Percentiles rank a stretch among this genome's conserved stretches.
phyloP scores from a whole-genome alignment of 352 stramenopile genomes.

The Phytophthora citrophthora region DNA sequence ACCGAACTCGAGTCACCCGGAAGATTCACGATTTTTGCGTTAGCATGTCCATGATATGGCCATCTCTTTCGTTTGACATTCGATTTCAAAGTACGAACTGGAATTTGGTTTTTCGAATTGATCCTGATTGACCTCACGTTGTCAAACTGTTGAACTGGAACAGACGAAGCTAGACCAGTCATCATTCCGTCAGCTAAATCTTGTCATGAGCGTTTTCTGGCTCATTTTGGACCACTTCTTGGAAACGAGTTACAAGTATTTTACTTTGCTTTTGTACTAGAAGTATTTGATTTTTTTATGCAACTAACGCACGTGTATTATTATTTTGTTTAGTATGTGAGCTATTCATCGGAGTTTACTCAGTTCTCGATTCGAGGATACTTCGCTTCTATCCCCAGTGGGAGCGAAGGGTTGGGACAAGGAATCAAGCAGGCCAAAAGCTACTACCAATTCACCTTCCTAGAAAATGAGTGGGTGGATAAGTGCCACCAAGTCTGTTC shows the following conservation, averaged over 20 bases:
- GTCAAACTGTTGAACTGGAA: too few relatives aligned
- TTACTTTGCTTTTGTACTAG: not conserved
- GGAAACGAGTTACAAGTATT: conserved; percentile 50
- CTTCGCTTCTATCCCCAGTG: conserved; percentile 51
- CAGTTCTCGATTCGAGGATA: conserved; percentile 61
- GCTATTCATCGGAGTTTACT: conserved; percentile 22
- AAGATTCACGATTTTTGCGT: conserved; percentile 56
- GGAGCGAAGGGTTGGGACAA: conserved; percentile 33
- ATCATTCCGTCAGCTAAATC: conserved; percentile 32
- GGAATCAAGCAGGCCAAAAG: conserved; percentile 63
- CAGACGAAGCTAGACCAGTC: conserved; percentile 7
- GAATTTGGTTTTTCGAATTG: not conserved
- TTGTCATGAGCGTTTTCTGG: conserved; percentile 47
- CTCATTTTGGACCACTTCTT: conserved; percentile 51
- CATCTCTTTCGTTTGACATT: conserved; percentile 63
- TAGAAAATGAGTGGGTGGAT: conserved; percentile 66
- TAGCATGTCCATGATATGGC: conserved; percentile 78
- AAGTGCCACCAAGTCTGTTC: conserved; percentile 62
- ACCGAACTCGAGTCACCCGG: conserved; percentile 43
- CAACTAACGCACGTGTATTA: not conserved
- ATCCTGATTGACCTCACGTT: too few relatives aligned
- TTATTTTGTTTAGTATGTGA: conserved; percentile 38
- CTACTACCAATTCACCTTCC: conserved; percentile 80
- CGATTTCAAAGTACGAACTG: conserved; percentile 45
- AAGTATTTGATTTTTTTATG: not conserved